Evolutionary conservation across 768 basidiomycete species (phyloP).

Genomic region (Tubosaeta sp.): DNA sequence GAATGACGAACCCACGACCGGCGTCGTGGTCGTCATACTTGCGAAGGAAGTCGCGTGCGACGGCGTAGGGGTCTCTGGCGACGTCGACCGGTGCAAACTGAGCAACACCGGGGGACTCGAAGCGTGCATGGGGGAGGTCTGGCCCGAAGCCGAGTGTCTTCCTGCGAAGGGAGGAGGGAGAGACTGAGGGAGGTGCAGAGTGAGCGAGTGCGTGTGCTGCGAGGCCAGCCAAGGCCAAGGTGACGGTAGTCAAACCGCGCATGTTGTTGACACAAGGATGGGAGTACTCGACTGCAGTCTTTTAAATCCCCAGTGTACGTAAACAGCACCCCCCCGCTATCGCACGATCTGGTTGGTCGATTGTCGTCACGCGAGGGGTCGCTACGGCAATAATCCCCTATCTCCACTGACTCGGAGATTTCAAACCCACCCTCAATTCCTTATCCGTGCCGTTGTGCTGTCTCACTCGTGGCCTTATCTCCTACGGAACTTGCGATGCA

Average conservation of each 20-base stretch:
- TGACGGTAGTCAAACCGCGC: conserved; percentile 64
- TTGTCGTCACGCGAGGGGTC: conserved; percentile 18
- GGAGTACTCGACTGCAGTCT: neutral
- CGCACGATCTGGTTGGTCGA: conserved; percentile 17
- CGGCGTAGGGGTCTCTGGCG: conserved; percentile 48
- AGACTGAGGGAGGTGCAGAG: conserved; percentile 16
- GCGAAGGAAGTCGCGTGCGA: conserved; percentile 60
- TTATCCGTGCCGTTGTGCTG: neutral
- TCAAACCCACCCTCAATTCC: neutral
- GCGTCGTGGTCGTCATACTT: conserved; percentile 34
- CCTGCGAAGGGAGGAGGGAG: conserved; percentile 34
- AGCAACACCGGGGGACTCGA: conserved; percentile 41
- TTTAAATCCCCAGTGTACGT: conserved; percentile 20
- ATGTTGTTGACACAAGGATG: conserved; percentile 29
- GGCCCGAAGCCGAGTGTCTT: conserved; percentile 94
- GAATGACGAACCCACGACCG: conserved; percentile 51
- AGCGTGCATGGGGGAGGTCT: conserved; percentile 66
- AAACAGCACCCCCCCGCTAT: conserved; percentile 8
- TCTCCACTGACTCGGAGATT: neutral
- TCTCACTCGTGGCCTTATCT: neutral
- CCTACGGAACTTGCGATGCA: neutral
- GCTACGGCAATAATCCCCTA: conserved; percentile 8
- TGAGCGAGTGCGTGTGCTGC: conserved; percentile 54
- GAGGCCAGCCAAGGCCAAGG: conserved; percentile 55
- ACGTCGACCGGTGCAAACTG: conserved; percentile 37